These are phyloP conservation scores for Calonectria hawksworthii DNA, from an alignment of 2,329 filamentous ascomycete species.

Conservation along the genomic window DNA sequence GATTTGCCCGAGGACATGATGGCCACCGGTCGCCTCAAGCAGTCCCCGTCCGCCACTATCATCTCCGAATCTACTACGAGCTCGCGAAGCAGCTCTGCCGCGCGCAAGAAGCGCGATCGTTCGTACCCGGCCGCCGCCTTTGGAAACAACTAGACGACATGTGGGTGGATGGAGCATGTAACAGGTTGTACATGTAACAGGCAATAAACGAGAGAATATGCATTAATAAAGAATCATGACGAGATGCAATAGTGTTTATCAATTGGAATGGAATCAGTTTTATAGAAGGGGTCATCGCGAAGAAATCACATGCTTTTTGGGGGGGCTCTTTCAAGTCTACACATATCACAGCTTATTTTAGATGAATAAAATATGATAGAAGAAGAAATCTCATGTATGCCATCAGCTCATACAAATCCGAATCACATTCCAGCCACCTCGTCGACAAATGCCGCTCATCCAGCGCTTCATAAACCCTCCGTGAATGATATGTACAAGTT, in stretches of 20 bases:
- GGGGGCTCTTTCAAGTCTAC: not conserved
- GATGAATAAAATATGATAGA: not conserved
- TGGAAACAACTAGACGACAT: slow-evolving; percentile 56
- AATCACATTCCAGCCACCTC: not conserved
- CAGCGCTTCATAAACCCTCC: slow-evolving; percentile 19
- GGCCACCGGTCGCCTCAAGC: slow-evolving; percentile 54
- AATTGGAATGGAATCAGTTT: not conserved
- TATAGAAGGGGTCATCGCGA: slow-evolving; percentile 1
- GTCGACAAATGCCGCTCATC: not conserved
- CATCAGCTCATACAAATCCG: not conserved
- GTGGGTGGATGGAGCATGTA: not conserved
- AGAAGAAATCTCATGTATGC: not conserved
- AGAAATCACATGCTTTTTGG: not conserved
- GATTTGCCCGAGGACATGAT: slow-evolving; percentile 76
- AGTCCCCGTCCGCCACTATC: slow-evolving; percentile 40
- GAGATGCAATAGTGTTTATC: not conserved
- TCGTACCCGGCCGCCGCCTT: slow-evolving; percentile 75
- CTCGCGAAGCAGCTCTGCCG: slow-evolving; percentile 69
- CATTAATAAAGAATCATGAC: slow-evolving; percentile 13
- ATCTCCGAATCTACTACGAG: slow-evolving; percentile 56
- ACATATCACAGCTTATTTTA: not conserved
- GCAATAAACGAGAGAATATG: not conserved
- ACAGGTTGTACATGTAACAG: not conserved
- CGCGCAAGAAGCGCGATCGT: slow-evolving; percentile 71
- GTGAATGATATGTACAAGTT: slow-evolving; percentile 23